Evolutionary conservation across 306 rosid species (phyloP).

Genomic region (Medicago arabica): DNA sequence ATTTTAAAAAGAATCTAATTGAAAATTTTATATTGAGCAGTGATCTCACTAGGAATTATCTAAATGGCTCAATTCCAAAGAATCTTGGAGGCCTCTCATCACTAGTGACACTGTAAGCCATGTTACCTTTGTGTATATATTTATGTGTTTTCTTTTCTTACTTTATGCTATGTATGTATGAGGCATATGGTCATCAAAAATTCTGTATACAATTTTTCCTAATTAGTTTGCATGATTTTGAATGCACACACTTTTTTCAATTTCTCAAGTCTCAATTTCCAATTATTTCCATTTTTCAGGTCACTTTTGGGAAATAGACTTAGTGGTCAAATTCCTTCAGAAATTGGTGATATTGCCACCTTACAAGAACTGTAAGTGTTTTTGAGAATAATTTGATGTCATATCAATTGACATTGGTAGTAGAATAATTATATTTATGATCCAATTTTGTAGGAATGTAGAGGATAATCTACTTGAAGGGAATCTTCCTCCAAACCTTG

Average conservation of each 20-base stretch:
- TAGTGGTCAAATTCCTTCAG: conserved; percentile 65
- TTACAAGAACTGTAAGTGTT: conserved; percentile 66
- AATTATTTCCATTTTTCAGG: conserved; percentile 48
- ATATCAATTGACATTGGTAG: conserved; percentile 3
- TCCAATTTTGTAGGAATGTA: conserved; percentile 56
- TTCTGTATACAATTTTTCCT: too few species aligned
- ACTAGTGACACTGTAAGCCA: conserved; percentile 59
- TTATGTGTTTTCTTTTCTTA: too few species aligned
- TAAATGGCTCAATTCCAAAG: conserved; percentile 67
- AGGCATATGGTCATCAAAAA: too few species aligned
- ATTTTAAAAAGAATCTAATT: conserved; percentile 8
- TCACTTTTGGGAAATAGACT: conserved; percentile 67
- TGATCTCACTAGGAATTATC: conserved; percentile 69
- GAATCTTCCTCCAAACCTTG: conserved; percentile 66
- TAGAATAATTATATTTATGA: conserved; percentile 18
- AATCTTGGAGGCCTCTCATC: conserved; percentile 53
- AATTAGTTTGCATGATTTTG: not conserved
- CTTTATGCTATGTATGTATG: too few species aligned
- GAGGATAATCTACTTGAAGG: conserved; percentile 65
- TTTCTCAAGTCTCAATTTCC: not conserved
- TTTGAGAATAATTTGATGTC: not conserved
- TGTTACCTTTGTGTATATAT: not conserved
- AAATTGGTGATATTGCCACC: conserved; percentile 59
- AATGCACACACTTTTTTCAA: not conserved
- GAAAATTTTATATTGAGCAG: conserved; percentile 45